These are phyloP conservation scores for Xylaria sp. DNA, from an alignment of 2,329 filamentous ascomycete genomes.

Conservation along the genomic window DNA sequence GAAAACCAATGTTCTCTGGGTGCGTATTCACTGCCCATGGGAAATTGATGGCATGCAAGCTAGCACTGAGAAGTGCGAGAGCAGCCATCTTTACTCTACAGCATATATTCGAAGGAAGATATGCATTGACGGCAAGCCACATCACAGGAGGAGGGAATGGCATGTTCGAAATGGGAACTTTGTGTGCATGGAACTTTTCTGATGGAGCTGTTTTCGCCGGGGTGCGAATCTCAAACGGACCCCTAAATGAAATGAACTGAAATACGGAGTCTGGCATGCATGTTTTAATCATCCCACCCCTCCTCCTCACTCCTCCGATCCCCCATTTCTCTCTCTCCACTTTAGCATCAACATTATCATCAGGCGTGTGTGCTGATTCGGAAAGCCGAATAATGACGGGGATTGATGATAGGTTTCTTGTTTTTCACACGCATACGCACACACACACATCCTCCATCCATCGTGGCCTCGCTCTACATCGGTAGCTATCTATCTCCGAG, in stretches of 20 bases:
- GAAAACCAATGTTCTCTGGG: background rate
- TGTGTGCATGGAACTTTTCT: background rate
- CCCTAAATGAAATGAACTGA: constrained; percentile 8
- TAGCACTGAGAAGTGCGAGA: background rate
- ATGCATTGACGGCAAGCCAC: background rate
- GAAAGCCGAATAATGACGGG: background rate
- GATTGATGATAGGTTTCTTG: background rate
- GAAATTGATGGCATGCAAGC: background rate
- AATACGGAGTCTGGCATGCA: constrained; percentile 12
- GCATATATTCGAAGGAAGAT: background rate
- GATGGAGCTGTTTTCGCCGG: background rate
- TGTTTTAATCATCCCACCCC: background rate
- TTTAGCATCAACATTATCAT: background rate
- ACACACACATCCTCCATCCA: too few relatives aligned
- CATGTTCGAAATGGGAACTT: background rate
- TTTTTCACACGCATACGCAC: too few relatives aligned
- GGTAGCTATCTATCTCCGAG: background rate
- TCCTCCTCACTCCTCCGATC: background rate
- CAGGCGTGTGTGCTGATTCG: background rate
- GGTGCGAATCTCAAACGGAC: background rate
- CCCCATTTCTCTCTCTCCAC: background rate
- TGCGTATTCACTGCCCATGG: background rate
- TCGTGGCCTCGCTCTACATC: background rate
- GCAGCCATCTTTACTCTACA: background rate
- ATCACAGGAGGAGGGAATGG: background rate